Evolutionary conservation across 2,329 filamentous ascomycete genomes (phyloP), one percentile per base, ranked within the genome.

Genomic region (Fusarium zealandicum): DNA sequence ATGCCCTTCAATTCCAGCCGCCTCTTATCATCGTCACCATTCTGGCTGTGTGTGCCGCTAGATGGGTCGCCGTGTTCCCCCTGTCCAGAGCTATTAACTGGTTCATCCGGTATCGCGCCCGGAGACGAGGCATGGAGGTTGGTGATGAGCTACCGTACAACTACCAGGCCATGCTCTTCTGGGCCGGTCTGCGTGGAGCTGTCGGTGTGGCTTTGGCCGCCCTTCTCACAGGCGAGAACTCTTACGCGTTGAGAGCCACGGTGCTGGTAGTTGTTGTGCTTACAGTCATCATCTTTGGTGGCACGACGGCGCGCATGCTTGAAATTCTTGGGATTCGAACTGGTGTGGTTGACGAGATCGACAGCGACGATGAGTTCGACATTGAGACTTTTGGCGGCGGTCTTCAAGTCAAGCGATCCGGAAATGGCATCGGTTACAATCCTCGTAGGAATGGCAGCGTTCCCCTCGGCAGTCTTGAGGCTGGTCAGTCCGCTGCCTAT

Each of bases 101-200:
- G 82, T 89, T 97, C 69, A 92, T 96, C 64, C 86, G 90, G 52
- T 96, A 96, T 71, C 86, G 92, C 39, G 91, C 93, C 13, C 83
- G 85, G 42, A 86, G 90, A 41, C 84, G 88, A 47, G 92, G 92
- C 18, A 57, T 73, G 51, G 90, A 96, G 51, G 85, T 88, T 5
- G 85, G 86, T 13, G 93, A 98, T 62, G 95, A 98, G 73, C 78
- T 99, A 30, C 95, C 95, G 0, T 96, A 92, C 70, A 92, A 91
- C 65, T 96, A 98, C 75, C 95, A 98, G 75, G 92, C 90, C n/a
- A 98, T 99, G 95, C 85, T 99, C n/a, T 99, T 96, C 77, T 99
- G 95, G 95, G 95, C 95, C 13, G 95, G 95, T 20, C 82, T 99
- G 25, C 90, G 95, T 59, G 95, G 95, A 67, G 95, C 95, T 39